Conservation (phyloP, 225 moss, liverwort and hornwort genomes). For the Bryoerythrophyllum caledonicum region DNA sequence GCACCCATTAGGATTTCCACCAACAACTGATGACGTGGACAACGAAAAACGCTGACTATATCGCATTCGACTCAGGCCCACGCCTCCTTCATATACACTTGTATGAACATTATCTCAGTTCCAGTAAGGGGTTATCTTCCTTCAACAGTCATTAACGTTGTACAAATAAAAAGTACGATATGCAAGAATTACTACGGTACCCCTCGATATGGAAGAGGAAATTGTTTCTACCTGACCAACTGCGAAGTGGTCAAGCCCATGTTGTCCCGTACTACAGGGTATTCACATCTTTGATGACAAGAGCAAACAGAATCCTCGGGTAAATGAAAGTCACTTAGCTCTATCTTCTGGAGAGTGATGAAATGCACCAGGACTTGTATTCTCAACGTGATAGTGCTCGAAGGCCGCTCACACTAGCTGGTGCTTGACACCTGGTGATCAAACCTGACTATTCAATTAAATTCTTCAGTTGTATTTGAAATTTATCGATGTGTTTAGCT, state of each 20-base stretch:
- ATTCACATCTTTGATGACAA: conserved; percentile 8
- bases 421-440: conserved; percentile 10
- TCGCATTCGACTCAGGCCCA: too few species aligned
- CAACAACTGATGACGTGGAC: too few species aligned
- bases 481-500: conserved; percentile 61
- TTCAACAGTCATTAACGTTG: too few species aligned
- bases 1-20: too few species aligned
- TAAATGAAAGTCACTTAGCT: neutral
- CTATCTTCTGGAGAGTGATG: conserved; percentile 19
- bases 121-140: too few species aligned
- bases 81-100: too few species aligned
- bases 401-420: conserved; percentile 29
- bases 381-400: conserved; percentile 18
- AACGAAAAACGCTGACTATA: too few species aligned
- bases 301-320: conserved; percentile 19
- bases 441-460: conserved; percentile 40
- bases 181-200: too few species aligned
- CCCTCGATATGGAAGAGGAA: too few species aligned
- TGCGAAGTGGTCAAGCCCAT: conserved; percentile 5
- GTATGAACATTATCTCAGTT: too few species aligned
- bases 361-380: neutral
- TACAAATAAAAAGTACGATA: too few species aligned
- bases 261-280: too few species aligned
- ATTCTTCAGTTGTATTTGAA: conserved; percentile 54
- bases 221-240: conserved; percentile 9